Evolutionary conservation across 1,284 basidiomycete genomes (phyloP).

Genomic region (Puccinia horiana): DNA sequence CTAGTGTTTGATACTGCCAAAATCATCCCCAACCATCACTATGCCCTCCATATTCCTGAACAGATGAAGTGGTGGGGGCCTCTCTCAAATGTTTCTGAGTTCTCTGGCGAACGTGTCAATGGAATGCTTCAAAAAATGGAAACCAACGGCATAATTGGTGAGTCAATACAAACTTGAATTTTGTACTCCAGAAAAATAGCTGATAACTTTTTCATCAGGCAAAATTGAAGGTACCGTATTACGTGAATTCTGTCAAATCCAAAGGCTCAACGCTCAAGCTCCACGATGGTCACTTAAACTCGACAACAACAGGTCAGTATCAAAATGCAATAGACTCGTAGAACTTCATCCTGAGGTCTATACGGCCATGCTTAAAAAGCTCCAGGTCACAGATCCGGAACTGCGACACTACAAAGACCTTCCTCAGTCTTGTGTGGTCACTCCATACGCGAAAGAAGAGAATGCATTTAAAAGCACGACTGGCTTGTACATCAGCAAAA

Average conservation of each 20-base stretch:
- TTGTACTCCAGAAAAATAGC: neutral
- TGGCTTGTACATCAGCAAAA: neutral
- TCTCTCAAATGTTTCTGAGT: neutral
- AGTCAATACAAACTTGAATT: neutral
- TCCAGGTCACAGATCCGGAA: neutral
- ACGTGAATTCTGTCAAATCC: constrained; percentile 3
- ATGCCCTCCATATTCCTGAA: constrained; percentile 14
- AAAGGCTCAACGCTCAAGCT: neutral
- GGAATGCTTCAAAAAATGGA: constrained; percentile 10
- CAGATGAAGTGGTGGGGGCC: constrained; percentile 26
- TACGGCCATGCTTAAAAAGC: neutral
- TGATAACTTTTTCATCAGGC: neutral
- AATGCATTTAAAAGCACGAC: neutral
- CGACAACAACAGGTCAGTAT: neutral
- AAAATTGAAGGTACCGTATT: neutral
- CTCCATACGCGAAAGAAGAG: neutral
- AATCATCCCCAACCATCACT: constrained; percentile 32
- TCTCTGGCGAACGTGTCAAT: constrained; percentile 14
- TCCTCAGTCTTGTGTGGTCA: neutral
- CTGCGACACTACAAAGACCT: neutral
- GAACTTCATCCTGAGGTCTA: neutral
- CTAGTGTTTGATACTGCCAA: neutral
- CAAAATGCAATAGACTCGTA: neutral
- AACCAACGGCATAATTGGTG: neutral
- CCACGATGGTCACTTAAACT: neutral